These are phyloP conservation scores for Lagerstroemia speciosa DNA, from an alignment of 345 rosid genomes.

Conservation along the genomic window DNA sequence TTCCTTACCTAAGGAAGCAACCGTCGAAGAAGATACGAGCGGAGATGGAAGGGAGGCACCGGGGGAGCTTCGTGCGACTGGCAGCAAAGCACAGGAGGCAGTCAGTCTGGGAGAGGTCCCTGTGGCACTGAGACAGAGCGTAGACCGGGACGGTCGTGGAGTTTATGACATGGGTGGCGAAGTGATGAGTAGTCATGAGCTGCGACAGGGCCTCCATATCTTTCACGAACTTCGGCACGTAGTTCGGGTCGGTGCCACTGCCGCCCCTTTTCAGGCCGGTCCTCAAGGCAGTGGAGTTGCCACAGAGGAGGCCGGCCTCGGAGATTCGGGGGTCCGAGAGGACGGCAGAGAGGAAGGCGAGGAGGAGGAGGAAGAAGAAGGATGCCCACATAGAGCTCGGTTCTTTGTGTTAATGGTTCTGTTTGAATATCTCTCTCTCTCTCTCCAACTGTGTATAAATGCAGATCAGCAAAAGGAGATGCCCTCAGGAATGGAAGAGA, in stretches of 20 bases:
- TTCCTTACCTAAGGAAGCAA: slow-evolving; percentile 39
- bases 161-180: slow-evolving; percentile 24
- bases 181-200: slow-evolving; percentile 17
- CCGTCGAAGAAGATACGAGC: slow-evolving; percentile 53
- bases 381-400: slow-evolving; percentile 6
- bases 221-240: slow-evolving; percentile 33
- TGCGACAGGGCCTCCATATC: slow-evolving; percentile 34
- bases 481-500: no score
- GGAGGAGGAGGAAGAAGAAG: slow-evolving; percentile 6
- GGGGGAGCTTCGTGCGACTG: slow-evolving; percentile 41
- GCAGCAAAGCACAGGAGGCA: slow-evolving; percentile 57
- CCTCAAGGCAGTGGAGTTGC: neutral
- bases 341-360: neutral
- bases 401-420: neutral
- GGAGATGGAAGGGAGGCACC: slow-evolving; percentile 44
- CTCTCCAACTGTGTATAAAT: neutral
- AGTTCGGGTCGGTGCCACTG: neutral
- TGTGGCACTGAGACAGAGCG: slow-evolving; percentile 47
- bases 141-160: slow-evolving; percentile 19
- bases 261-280: neutral
- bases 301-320: slow-evolving; percentile 11
- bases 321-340: slow-evolving; percentile 30
- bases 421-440: neutral
- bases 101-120: slow-evolving; percentile 49
- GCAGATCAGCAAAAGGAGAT: no score